phyloP scores from a whole-genome alignment of 768 basidiomycete species.

The Hysterangium stoloniferum region DNA sequence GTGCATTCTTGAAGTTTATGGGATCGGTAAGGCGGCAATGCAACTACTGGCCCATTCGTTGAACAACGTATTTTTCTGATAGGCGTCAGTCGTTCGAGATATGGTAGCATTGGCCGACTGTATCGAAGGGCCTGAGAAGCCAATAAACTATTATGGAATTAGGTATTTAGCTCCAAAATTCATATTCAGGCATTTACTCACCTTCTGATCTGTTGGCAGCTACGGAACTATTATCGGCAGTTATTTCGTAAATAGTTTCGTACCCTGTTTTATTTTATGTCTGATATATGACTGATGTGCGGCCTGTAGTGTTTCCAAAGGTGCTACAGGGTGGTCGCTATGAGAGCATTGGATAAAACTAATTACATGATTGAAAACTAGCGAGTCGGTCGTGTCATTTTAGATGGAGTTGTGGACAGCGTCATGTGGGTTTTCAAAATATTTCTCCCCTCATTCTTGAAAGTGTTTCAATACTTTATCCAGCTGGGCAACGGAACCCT shows the following conservation, averaged over 20 bases:
- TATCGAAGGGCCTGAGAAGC: background rate
- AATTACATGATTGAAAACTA: too few relatives aligned
- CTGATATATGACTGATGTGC: too few relatives aligned
- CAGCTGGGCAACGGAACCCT: too few relatives aligned
- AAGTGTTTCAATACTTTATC: too few relatives aligned
- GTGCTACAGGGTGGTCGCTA: background rate
- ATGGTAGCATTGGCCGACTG: background rate
- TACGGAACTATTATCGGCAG: background rate
- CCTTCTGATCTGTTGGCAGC: background rate
- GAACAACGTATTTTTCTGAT: background rate
- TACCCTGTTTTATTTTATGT: too few relatives aligned
- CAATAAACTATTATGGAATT: conserved; percentile 1
- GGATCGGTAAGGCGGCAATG: background rate
- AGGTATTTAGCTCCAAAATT: background rate
- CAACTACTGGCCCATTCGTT: background rate
- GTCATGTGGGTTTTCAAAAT: background rate
- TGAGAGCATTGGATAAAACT: too few relatives aligned
- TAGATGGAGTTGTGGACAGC: background rate
- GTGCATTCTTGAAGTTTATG: background rate
- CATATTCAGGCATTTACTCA: too few relatives aligned
- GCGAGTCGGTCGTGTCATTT: background rate
- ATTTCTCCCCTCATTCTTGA: too few relatives aligned
- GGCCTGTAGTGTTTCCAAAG: background rate
- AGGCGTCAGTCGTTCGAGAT: background rate
- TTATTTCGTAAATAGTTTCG: background rate